Base-by-base conservation (phyloP, 2,329 filamentous ascomycete species). In the Xylaria sp. region DNA sequence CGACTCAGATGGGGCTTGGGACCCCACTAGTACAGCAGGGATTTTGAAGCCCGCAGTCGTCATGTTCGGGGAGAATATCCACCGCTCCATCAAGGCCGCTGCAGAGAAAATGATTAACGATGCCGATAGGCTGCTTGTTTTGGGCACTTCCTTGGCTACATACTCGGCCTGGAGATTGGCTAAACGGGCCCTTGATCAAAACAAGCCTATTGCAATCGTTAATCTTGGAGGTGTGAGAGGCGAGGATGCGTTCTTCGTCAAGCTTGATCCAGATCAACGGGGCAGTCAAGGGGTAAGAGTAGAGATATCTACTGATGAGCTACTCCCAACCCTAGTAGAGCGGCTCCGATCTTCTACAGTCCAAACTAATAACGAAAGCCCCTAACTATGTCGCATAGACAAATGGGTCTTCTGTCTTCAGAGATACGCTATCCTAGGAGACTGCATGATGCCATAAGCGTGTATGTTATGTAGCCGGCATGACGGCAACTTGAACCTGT, bases 41-140 rank as follows among this genome's bases (percentile, higher is more conserved):
- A 88, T 98, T 42, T 79, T 99, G 62, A 98, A 98, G 76, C 96
- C 96, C 3, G 92, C 92, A 0, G 94, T 99, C 1, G 90, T 94
- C 73, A 97, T 98, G 93, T 98, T 98, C 77, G 96, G 96, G 17
- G 96, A 98, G 79, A 94, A 89, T 66, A 97, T 98, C 56, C 83
- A 87, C 0, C 79, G 81, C 1, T 74, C 80, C 1, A 89, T 94
- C 39, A 97, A 96, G 78, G 78, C 82, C 1, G 89, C 89, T 0
- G 95, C 94, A 1, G 94, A 98, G 76, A 81, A 88, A 31, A 91
- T 92, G 13, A 88, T 98, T 56, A 92, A 97, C 74, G 85, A 86
- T 31, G 92, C 93, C 1, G 89, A 89, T 5, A 87, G 88, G 66
- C 79, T 98, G 39, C 82, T 98, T 25, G 86, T 98, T 9, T 79